phyloP scores from a whole-genome alignment of 1,284 basidiomycete genomes.

The Naganishia liquefaciens region DNA sequence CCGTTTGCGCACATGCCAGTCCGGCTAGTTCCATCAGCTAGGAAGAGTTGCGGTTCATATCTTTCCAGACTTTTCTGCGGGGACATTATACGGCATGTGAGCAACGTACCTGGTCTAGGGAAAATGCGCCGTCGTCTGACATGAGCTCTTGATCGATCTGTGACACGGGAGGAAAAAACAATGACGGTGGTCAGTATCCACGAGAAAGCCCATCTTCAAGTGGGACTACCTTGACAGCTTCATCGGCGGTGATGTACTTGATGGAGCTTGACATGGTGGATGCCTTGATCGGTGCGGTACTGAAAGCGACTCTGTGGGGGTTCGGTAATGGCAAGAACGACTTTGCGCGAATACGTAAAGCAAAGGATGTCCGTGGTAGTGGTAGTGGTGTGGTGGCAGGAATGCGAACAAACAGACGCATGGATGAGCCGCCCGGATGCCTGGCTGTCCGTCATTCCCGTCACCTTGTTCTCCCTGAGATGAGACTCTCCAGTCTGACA shows the following conservation, averaged over 20 bases:
- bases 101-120: constrained; percentile 73
- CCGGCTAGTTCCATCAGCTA: constrained; percentile 99
- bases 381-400: too few species aligned
- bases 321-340: too few species aligned
- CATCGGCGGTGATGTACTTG: constrained; percentile 32
- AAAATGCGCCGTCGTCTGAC: constrained; percentile 79
- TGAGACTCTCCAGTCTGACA: neutral
- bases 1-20: constrained; percentile 85
- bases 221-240: constrained; percentile 28
- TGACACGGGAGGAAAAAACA: too few species aligned
- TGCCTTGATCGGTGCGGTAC: neutral
- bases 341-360: too few species aligned
- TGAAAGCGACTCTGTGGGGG: neutral
- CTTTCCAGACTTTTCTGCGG: neutral
- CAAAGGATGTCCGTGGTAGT: too few species aligned
- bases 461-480: neutral
- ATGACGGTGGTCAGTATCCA: neutral
- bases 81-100: too few species aligned
- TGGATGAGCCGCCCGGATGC: too few species aligned
- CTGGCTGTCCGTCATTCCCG: too few species aligned
- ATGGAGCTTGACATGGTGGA: constrained; percentile 22
- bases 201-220: too few species aligned
- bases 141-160: constrained; percentile 93
- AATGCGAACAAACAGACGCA: too few species aligned
- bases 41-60: neutral